Evolutionary conservation across 495 filamentous ascomycete genomes (phyloP).

Genomic region (Penicillium macrosclerotiorum): DNA sequence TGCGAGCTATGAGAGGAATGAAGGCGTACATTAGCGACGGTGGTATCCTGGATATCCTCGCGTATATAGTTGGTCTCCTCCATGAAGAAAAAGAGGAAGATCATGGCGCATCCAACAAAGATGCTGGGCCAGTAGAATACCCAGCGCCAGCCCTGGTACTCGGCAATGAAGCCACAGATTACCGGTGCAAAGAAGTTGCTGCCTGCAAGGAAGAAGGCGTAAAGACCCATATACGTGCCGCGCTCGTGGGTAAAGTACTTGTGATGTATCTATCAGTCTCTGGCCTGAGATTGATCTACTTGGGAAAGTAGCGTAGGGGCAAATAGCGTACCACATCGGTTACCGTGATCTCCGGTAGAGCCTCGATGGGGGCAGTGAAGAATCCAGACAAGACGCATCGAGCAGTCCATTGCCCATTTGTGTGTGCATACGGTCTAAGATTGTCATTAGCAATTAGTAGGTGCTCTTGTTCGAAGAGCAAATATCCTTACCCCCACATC

Average conservation of each 20-base stretch:
- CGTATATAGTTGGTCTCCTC: conserved; percentile 67
- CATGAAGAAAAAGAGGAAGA: conserved; percentile 67
- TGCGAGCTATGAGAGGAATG: conserved; percentile 13
- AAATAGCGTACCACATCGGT: conserved; percentile 59
- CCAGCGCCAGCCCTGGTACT: conserved; percentile 62
- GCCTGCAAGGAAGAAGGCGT: conserved; percentile 60
- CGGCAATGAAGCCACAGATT: conserved; percentile 65
- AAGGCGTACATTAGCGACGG: conserved; percentile 7
- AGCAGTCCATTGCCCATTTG: conserved; percentile 63
- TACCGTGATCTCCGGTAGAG: conserved; percentile 58
- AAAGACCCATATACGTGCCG: conserved; percentile 63
- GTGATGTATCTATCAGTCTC: not conserved
- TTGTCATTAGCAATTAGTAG: conserved; percentile 1
- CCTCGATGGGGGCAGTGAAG: conserved; percentile 64
- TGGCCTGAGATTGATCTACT: too few species aligned
- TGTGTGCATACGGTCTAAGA: conserved; percentile 36
- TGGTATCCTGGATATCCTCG: conserved; percentile 8
- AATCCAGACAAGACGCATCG: conserved; percentile 61
- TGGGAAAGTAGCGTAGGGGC: too few species aligned
- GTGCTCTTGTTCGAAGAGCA: not conserved
- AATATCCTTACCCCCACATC: conserved; percentile 40
- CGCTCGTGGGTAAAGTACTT: conserved; percentile 66
- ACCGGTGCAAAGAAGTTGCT: conserved; percentile 66
- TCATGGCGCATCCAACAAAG: conserved; percentile 51
- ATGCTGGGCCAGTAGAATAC: conserved; percentile 66